These are phyloP conservation scores for Talaromyces sp. DNA, from an alignment of 2,329 filamentous ascomycete genomes.

Conservation along the genomic window DNA sequence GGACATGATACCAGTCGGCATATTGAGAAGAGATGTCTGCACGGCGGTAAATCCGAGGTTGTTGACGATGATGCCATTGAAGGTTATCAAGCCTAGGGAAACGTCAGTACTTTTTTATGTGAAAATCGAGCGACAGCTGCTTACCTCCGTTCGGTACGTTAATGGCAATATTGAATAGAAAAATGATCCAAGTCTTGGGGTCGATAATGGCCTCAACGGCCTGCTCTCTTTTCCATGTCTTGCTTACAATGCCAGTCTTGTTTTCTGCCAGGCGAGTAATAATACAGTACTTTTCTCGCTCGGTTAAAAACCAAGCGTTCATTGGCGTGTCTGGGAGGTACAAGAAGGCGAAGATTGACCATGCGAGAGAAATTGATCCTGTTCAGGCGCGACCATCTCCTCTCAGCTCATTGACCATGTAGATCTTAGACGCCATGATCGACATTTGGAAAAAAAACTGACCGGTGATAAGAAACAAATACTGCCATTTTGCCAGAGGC, in stretches of 20 bases:
- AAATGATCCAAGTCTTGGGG: conserved; percentile 39
- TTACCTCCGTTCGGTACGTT: conserved; percentile 39
- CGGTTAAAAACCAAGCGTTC: conserved; percentile 57
- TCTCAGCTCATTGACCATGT: neutral
- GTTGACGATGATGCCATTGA: conserved; percentile 41
- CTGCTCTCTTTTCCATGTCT: conserved; percentile 32
- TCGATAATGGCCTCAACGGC: conserved; percentile 35
- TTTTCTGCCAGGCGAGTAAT: conserved; percentile 40
- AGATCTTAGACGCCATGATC: neutral
- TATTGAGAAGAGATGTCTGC: conserved; percentile 38
- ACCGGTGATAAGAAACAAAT: conserved; percentile 58
- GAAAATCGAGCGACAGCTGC: neutral
- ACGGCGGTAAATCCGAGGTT: conserved; percentile 40
- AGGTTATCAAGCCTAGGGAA: conserved; percentile 34
- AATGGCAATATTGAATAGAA: conserved; percentile 35
- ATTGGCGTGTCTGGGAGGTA: conserved; percentile 45
- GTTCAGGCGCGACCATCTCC: neutral
- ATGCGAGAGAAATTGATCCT: conserved; percentile 48
- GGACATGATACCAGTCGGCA: conserved; percentile 38
- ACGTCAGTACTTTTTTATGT: neutral
- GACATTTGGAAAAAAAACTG: neutral
- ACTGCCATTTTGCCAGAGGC: conserved; percentile 53
- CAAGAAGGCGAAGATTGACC: conserved; percentile 50
- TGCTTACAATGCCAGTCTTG: conserved; percentile 39
- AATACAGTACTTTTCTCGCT: conserved; percentile 53